Evolutionary conservation across 139 green algal species (phyloP).

Genomic region (Micromonas pusilla): DNA sequence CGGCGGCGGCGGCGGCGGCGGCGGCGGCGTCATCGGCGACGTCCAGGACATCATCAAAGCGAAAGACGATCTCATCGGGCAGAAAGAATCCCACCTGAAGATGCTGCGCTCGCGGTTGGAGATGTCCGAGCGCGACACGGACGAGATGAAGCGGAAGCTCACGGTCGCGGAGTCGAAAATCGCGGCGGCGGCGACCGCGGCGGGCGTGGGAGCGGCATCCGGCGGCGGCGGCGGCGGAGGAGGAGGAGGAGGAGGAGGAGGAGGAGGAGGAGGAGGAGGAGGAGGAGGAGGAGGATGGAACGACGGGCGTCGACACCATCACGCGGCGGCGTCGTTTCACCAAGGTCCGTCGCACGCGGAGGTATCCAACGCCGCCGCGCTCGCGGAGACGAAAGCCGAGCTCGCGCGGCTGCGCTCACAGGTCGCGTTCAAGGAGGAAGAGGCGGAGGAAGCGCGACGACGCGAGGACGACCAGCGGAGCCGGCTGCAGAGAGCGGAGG

Average conservation of each 20-base stretch:
- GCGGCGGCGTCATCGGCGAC: not conserved
- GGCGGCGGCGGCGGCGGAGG: too few species aligned
- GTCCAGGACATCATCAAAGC: not conserved
- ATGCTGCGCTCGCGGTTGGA: conserved; percentile 6
- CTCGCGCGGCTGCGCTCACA: not conserved
- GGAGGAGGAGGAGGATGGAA: not conserved
- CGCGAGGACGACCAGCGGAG: not conserved
- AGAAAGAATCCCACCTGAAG: not conserved
- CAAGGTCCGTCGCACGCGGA: not conserved
- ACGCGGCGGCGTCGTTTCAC: not conserved
- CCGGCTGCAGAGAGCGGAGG: not conserved
- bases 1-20: too few species aligned
- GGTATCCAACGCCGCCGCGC: not conserved
- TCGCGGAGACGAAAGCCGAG: not conserved
- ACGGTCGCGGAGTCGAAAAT: not conserved
- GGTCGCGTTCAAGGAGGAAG: conserved; percentile 21
- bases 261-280: not conserved
- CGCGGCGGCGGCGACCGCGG: too few species aligned
- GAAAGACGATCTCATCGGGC: not conserved
- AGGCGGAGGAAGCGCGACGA: not conserved
- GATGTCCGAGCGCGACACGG: not conserved
- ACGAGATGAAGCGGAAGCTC: not conserved
- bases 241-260: conserved; percentile 1
- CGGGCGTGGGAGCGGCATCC: too few species aligned
- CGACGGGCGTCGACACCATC: not conserved